Evolutionary conservation across 148 eudicot species (phyloP).

Genomic region (Silene latifolia): DNA sequence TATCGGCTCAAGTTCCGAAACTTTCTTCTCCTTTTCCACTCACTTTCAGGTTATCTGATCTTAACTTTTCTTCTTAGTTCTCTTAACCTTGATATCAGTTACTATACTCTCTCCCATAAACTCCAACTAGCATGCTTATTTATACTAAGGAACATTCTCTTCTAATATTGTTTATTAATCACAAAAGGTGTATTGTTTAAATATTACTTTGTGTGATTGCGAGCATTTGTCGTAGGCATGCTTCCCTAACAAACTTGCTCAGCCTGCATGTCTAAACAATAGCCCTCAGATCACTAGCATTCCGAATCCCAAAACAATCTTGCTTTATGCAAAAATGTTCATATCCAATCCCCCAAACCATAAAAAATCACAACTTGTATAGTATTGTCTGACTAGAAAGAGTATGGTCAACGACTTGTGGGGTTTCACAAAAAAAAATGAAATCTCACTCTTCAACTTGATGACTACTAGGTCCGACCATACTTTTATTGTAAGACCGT

Average conservation of each 20-base stretch:
- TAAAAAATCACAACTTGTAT: constrained; percentile 19
- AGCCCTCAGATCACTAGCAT: constrained; percentile 32
- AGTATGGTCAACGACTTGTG: not conserved
- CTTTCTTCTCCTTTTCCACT: constrained; percentile 7
- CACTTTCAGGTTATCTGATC: constrained; percentile 18
- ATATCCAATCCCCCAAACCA: constrained; percentile 23
- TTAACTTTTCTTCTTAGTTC: constrained; percentile 30
- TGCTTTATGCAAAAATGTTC: constrained; percentile 33
- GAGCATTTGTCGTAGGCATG: constrained; percentile 45
- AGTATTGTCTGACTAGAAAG: not conserved
- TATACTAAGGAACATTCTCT: constrained; percentile 42
- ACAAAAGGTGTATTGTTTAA: constrained; percentile 8
- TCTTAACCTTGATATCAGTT: constrained; percentile 34
- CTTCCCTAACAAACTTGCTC: constrained; percentile 27
- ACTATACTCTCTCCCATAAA: constrained; percentile 35
- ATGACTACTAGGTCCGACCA: not conserved
- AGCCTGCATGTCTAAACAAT: constrained; percentile 35
- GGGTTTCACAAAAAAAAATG: constrained; percentile 1
- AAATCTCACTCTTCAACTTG: not conserved
- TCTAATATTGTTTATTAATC: constrained; percentile 28
- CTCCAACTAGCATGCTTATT: constrained; percentile 27
- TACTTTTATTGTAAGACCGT: too few relatives aligned
- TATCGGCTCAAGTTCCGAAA: constrained; percentile 67
- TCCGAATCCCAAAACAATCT: constrained; percentile 33
- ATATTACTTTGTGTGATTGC: constrained; percentile 27